Evolutionary conservation across 2,329 filamentous ascomycete genomes (phyloP).

Genomic region (Colletotrichum sojae): DNA sequence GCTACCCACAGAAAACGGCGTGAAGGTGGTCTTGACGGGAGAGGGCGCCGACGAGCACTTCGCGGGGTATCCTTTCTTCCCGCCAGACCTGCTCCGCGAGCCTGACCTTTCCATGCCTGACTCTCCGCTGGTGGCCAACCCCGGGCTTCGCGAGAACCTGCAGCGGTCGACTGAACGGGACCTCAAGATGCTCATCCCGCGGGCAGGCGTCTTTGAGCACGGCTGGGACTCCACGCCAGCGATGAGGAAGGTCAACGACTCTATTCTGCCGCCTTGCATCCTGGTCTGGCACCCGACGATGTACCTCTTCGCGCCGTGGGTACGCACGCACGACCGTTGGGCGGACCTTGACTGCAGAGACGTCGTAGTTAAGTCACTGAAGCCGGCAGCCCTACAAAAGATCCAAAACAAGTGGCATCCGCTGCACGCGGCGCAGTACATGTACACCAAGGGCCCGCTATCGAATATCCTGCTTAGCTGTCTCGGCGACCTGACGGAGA

Average conservation of each 20-base stretch:
- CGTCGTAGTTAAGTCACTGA: slow-evolving; percentile 18
- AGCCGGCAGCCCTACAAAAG: slow-evolving; percentile 40
- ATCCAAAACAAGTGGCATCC: slow-evolving; percentile 48
- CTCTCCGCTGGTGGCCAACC: slow-evolving; percentile 17
- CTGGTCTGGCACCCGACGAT: slow-evolving; percentile 15
- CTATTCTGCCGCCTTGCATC: neutral
- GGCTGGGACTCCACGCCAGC: slow-evolving; percentile 5
- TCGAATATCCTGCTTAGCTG: slow-evolving; percentile 47
- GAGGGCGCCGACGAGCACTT: slow-evolving; percentile 70
- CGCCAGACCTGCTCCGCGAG: slow-evolving; percentile 63
- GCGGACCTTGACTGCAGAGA: neutral
- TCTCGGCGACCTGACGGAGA: slow-evolving; percentile 52
- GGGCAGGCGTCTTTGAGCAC: slow-evolving; percentile 20
- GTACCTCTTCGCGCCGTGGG: slow-evolving; percentile 1
- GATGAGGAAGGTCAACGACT: slow-evolving; percentile 9
- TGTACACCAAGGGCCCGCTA: slow-evolving; percentile 44
- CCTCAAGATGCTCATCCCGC: slow-evolving; percentile 7
- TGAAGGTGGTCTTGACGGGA: slow-evolving; percentile 68
- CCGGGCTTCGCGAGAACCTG: slow-evolving; percentile 7
- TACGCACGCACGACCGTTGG: neutral
- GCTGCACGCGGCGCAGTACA: slow-evolving; percentile 46
- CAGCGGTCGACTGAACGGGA: slow-evolving; percentile 9
- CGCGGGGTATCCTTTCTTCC: slow-evolving; percentile 63
- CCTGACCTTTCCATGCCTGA: slow-evolving; percentile 55
- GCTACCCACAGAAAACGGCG: slow-evolving; percentile 58